Percentiles rank a stretch among this genome's conserved stretches.
Conservation (phyloP, 768 basidiomycete genomes). For the Macrocybe gigantea region DNA sequence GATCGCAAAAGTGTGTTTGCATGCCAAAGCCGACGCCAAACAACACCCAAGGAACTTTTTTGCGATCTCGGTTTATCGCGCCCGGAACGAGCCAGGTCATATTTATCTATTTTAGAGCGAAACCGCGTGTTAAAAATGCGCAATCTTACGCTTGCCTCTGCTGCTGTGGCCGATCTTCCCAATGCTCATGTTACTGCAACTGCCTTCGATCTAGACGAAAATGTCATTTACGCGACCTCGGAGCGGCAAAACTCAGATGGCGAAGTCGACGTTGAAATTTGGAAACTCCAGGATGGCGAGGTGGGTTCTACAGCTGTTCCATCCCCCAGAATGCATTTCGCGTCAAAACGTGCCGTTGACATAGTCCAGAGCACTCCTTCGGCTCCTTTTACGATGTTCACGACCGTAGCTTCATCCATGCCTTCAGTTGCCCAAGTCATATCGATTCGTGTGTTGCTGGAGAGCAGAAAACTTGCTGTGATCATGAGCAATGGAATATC, state of each 20-base stretch:
- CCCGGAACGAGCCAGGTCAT: too few species aligned
- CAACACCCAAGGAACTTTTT: conserved; percentile 11
- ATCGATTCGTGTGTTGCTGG: conserved; percentile 64
- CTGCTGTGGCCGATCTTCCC: conserved; percentile 15
- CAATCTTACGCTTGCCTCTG: conserved; percentile 44
- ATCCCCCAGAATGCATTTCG: too few species aligned
- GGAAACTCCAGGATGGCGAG: conserved; percentile 31
- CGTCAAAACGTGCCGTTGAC: too few species aligned
- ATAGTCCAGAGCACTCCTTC: too few species aligned
- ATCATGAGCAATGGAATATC: conserved; percentile 78
- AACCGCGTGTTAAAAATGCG: conserved; percentile 34
- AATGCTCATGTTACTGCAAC: conserved; percentile 36
- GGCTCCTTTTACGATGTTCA: conserved; percentile 29
- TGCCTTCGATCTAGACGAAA: conserved; percentile 61
- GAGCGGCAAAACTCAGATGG: conserved; percentile 41
- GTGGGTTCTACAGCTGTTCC: conserved; percentile 6
- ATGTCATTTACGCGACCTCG: conserved; percentile 50
- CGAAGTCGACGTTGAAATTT: conserved; percentile 53
- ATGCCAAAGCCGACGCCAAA: conserved; percentile 3
- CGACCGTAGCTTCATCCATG: conserved; percentile 22
- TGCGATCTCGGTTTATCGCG: not conserved
- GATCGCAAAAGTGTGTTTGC: conserved; percentile 6
- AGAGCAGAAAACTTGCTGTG: conserved; percentile 58
- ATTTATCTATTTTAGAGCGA: conserved; percentile 3
- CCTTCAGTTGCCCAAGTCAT: conserved; percentile 39